Conservation (phyloP, 192 early-diverging fungal genomes). For the Entrophospora sp. region DNA sequence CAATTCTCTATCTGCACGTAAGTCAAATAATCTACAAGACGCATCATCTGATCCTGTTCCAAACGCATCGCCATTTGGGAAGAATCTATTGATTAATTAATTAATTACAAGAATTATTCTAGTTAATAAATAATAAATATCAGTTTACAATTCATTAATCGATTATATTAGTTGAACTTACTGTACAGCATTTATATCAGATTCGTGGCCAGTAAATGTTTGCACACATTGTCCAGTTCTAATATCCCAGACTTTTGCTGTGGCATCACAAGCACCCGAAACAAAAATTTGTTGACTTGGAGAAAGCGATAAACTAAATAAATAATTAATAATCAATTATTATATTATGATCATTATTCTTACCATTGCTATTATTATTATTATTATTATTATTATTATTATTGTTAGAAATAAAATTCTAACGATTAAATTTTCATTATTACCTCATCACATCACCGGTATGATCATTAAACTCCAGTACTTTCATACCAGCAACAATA, state of each 20-base stretch:
- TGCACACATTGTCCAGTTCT: conserved; percentile 93
- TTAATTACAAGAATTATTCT: background rate
- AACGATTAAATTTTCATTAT: no score
- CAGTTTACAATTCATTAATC: background rate
- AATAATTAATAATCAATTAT: background rate
- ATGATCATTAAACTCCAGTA: conserved; percentile 95
- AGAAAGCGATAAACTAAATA: conserved; percentile 67
- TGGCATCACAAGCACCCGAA: conserved; percentile 96
- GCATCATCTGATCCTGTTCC: conserved; percentile 99
- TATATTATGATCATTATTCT: no score
- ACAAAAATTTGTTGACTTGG: conserved; percentile 96
- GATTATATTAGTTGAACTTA: conserved; percentile 31
- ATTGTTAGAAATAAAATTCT: no score
- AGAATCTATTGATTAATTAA: conserved; percentile 58
- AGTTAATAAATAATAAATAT: conserved; percentile 8
- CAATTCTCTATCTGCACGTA: conserved; percentile 96
- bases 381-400: no score
- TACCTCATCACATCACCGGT: conserved; percentile 97
- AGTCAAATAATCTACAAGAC: conserved; percentile 92
- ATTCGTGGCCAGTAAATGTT: conserved; percentile 96
- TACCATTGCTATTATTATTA: no score
- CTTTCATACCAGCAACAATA: conserved; percentile 97
- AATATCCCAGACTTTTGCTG: conserved; percentile 99
- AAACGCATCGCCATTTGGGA: conserved; percentile 97
- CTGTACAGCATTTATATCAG: conserved; percentile 98